Evolutionary conservation across 306 rosid genomes (phyloP), one percentile per base, ranked within the genome.

Genomic region (Sicyos edulis): DNA sequence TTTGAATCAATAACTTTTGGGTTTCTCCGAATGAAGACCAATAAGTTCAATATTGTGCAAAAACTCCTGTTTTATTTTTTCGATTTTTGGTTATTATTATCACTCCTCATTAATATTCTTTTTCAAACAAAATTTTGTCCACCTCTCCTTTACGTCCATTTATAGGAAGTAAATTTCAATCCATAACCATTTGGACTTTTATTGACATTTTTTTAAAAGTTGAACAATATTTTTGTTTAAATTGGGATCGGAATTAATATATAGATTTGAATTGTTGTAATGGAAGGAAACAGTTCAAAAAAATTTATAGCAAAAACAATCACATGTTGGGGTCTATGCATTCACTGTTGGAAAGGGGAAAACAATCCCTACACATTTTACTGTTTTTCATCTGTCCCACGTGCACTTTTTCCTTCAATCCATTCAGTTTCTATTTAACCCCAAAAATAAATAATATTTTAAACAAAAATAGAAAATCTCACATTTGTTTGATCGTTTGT

Each of bases 301-400:
- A 9, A 26, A 3, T 32, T 32, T 32, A 32, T 32, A 59, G 42
- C 29, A 59, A 34, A 62, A 32, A 22, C 51, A 37, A 62, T 62
- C 69, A 62, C 69, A 62, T 62, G 69, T 62, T 32, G 50, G 69
- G 20, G 50, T 15, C 34, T 62, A 13, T 32, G 32, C 21, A 62
- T 21, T 34, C 69, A 62, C 69, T 37, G 9, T 62, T 34, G 13
- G 50, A 37, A 16, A 26, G 12, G 21, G 0, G 34, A 62, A 62
- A 32, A 32, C 12, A 62, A 62, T 1, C 29, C 1, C 29, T 49
- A 37, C 50, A 32, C 15, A 15, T 37, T 37, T 62, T 62, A 62
- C 50, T 62, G 24, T 3, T 34, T 19, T 22, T 62, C 11, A 37
- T 4, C 69, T 62, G 69, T 62, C 24, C 8, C 50, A 62, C 13